Base-by-base conservation (phyloP, 1,139 yeast species). In the Sugiyamaella xylanicola region DNA sequence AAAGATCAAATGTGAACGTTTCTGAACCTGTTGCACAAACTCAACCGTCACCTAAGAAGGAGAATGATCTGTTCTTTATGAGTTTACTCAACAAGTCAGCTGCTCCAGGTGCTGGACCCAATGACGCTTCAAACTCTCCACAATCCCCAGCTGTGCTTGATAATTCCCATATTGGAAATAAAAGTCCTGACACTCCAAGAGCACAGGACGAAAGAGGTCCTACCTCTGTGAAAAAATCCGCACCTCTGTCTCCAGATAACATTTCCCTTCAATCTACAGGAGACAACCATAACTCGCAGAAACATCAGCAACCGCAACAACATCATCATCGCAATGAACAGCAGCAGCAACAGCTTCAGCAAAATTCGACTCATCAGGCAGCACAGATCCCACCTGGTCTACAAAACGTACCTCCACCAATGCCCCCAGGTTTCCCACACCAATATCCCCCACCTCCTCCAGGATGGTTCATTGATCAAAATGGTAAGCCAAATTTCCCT, bases 1-100 rank as follows among this genome's bases (percentile, higher is more conserved):
- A 39, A 8, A 4, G 15, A n/a, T 32, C 15, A 15, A 32, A 32
- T 15, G 11, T 11, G 11, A 25, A 25, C 32, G 5, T 25, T 11
- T 25, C 32, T 25, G 32, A 13, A 3, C 3, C 46, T 40, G 35
- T 42, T 7, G 15, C 21, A 41, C 21, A 9, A 2, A 7, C 39
- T 9, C 2, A n/a, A 3, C 15, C 41, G 16, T 46, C 50, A 2
- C 50, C 50, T 21, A 46, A 46, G 22, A 46, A 58, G 16, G 63
- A 59, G 17, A 65, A 68, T 56, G 70, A 68, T 53, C 59, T 62
- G 9, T 68, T 68, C 48, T 67, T 68, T 55, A 61, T 61, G 61
- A 66, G 70, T 41, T 56, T 68, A 20, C 57, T 68, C 42, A 62
- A 64, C 48, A 67, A 65, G 51, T 51, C 62, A 42, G 52, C 50